These are phyloP conservation scores for Trichoderma endophyticum DNA, from an alignment of 2,329 filamentous ascomycete species.

Conservation along the genomic window DNA sequence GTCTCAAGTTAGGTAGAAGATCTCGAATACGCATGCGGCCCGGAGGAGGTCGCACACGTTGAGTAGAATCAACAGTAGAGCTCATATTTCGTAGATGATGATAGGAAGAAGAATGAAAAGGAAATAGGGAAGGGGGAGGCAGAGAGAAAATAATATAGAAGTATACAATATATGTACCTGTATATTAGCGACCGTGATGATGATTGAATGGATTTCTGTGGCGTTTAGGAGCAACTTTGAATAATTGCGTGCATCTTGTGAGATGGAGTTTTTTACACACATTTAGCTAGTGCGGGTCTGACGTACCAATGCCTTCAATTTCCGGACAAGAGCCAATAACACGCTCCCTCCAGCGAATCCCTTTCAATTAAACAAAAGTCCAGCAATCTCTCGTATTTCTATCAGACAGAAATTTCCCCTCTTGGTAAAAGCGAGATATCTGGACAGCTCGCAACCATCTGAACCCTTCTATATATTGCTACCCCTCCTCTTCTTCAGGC, in stretches of 20 bases:
- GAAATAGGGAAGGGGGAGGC: too few relatives aligned
- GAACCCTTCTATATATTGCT: background rate
- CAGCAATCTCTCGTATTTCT: background rate
- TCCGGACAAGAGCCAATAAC: background rate
- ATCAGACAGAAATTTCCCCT: background rate
- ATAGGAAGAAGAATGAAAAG: background rate
- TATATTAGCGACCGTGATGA: background rate
- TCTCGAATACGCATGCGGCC: slow-evolving; percentile 33
- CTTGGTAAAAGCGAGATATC: background rate
- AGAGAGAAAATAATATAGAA: too few relatives aligned
- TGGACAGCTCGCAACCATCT: background rate
- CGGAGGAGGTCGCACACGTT: background rate
- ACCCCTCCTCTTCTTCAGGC: background rate
- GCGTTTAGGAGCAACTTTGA: background rate
- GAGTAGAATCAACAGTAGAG: background rate
- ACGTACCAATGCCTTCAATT: background rate
- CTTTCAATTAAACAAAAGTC: background rate
- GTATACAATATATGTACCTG: background rate
- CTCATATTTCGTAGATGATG: background rate
- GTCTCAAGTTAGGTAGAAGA: slow-evolving; percentile 38
- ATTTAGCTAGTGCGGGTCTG: background rate
- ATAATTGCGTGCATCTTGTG: background rate
- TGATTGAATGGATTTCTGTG: background rate
- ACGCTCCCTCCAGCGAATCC: background rate
- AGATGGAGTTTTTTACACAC: background rate